Evolutionary conservation across 441 rosid species (phyloP).

Genomic region (Bocquillonia castaneifolia): DNA sequence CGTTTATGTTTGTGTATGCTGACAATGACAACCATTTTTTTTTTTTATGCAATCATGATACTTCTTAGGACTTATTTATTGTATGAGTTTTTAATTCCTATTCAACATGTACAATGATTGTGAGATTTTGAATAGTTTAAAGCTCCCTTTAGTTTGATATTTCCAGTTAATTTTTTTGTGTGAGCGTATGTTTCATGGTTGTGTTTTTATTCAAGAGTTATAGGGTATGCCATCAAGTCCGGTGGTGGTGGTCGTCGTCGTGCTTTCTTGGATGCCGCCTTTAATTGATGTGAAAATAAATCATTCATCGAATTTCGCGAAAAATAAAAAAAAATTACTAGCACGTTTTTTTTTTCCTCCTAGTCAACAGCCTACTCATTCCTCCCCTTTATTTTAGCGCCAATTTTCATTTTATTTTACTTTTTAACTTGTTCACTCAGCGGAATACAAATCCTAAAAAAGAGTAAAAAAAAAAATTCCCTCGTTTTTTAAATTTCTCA

Average conservation of each 20-base stretch:
- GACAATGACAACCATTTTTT: conserved; percentile 3
- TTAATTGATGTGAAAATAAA: too few species aligned
- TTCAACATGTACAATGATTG: background rate
- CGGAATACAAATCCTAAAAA: background rate
- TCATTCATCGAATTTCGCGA: background rate
- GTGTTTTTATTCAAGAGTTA: too few species aligned
- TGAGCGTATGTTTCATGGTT: too few species aligned
- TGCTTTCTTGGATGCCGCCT: too few species aligned
- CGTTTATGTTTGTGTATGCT: conserved; percentile 19
- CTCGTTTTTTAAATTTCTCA: conserved; percentile 13
- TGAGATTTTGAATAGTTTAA: background rate
- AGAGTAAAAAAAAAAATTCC: background rate
- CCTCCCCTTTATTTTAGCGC: conserved; percentile 28
- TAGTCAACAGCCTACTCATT: conserved; percentile 19
- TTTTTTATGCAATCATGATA: background rate
- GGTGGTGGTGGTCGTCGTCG: too few species aligned
- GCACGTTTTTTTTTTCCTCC: too few species aligned
- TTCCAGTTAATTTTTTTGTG: too few species aligned
- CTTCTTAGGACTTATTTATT: background rate
- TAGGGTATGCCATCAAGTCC: too few species aligned
- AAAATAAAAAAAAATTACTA: too few species aligned
- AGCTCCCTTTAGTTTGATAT: background rate
- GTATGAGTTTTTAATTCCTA: background rate
- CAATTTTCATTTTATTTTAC: conserved; percentile 20
- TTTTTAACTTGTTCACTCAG: conserved; percentile 12